Evolutionary conservation across 257 asterid genomes (phyloP).

Genomic region (Ajuga chamaepitys): DNA sequence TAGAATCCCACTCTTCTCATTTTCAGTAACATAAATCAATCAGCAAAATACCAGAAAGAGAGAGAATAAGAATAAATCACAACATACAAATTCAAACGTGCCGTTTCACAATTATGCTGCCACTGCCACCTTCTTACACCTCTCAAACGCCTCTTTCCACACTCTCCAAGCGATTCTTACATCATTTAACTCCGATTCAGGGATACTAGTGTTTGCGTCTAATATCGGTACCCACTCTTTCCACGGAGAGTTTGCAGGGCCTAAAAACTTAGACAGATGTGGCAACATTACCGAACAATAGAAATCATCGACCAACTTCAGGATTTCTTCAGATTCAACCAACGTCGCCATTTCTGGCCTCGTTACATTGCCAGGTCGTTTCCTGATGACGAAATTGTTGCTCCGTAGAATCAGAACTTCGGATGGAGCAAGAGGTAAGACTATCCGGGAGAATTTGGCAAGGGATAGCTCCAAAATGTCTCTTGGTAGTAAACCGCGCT

Average conservation of each 20-base stretch:
- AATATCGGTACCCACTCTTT: conserved; percentile 59
- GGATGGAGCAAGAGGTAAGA: conserved; percentile 85
- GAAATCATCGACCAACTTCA: conserved; percentile 53
- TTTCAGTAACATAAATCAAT: no score
- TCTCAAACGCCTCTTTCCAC: conserved; percentile 47
- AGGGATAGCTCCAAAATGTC: conserved; percentile 62
- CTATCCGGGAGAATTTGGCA: conserved; percentile 71
- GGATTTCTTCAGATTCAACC: conserved; percentile 70
- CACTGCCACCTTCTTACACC: conserved; percentile 25
- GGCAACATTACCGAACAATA: conserved; percentile 61
- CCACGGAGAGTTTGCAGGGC: conserved; percentile 69
- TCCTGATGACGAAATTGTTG: conserved; percentile 63
- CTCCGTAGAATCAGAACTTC: conserved; percentile 77
- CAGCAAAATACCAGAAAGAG: not conserved
- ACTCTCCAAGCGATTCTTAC: conserved; percentile 62
- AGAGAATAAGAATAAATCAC: not conserved
- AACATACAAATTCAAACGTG: not conserved
- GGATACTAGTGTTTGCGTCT: conserved; percentile 70
- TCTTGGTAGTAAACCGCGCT: conserved; percentile 65
- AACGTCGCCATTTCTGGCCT: conserved; percentile 83
- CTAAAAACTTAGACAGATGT: conserved; percentile 53
- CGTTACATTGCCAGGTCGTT: conserved; percentile 52
- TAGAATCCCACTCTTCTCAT: no score
- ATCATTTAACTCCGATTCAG: conserved; percentile 50
- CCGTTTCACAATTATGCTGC: no score